Evolutionary conservation across 768 basidiomycete genomes (phyloP).

Genomic region (Naganishia vaughanmartiniae): DNA sequence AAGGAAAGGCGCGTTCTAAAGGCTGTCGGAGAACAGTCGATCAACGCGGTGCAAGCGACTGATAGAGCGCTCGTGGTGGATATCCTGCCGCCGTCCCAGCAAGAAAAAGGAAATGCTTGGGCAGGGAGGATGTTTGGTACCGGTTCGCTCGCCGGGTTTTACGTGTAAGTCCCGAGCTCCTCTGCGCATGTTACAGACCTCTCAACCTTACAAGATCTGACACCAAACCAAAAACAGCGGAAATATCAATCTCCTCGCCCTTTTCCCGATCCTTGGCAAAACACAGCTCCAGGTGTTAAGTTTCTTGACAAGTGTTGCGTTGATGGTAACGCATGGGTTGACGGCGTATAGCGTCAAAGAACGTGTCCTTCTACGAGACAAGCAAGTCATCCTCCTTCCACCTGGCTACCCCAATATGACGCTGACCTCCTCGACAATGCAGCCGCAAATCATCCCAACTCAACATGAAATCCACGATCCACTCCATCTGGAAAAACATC

Average conservation of each 20-base stretch:
- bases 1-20: not conserved
- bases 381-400: conserved; percentile 38
- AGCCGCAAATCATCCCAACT: conserved; percentile 43
- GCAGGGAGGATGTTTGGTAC: conserved; percentile 87
- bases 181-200: no score
- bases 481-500: conserved; percentile 70
- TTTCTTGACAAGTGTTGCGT: conserved; percentile 66
- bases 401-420: not conserved
- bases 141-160: conserved; percentile 83
- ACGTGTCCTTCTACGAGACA: conserved; percentile 62
- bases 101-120: conserved; percentile 90
- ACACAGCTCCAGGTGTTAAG: conserved; percentile 79
- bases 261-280: conserved; percentile 71
- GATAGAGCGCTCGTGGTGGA: conserved; percentile 90
- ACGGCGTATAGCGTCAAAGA: conserved; percentile 62
- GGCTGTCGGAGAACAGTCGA: conserved; percentile 29
- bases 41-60: conserved; percentile 69
- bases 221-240: conserved; percentile 58
- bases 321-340: conserved; percentile 65
- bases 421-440: not conserved
- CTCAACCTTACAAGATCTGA: no score
- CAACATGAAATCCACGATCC: conserved; percentile 55
- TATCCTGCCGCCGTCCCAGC: conserved; percentile 67
- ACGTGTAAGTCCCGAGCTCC: conserved; percentile 61
- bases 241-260: conserved; percentile 68